These are phyloP conservation scores for Mortierella sp. DNA, from an alignment of 371 early-diverging fungal genomes.

Conservation along the genomic window DNA sequence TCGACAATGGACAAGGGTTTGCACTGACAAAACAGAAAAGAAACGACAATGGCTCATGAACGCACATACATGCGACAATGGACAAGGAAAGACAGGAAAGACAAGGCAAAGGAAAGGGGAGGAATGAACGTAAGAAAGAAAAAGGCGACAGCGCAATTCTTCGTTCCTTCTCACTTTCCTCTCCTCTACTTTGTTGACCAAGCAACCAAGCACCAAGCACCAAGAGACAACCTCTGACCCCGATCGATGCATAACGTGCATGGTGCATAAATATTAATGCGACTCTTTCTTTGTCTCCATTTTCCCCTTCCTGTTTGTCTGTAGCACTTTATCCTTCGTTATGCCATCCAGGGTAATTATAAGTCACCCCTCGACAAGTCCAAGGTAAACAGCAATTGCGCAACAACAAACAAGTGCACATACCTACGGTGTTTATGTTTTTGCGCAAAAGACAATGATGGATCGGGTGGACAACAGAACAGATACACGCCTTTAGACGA, in stretches of 20 bases:
- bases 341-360: conserved; percentile 50
- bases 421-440: background rate
- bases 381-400: conserved; percentile 25
- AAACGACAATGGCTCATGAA: background rate
- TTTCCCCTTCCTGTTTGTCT: background rate
- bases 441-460: background rate
- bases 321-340: conserved; percentile 53
- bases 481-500: background rate
- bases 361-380: conserved; percentile 46
- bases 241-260: conserved; percentile 4
- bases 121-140: background rate
- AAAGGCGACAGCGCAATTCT: background rate
- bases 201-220: background rate
- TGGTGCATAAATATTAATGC: background rate
- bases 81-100: background rate
- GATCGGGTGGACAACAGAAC: background rate
- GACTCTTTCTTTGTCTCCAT: background rate
- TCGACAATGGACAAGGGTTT: background rate
- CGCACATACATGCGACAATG: background rate
- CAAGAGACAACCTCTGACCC: background rate
- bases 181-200: background rate
- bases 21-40: background rate
- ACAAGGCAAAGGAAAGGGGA: background rate
- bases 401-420: background rate
- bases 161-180: background rate